phyloP scores from a whole-genome alignment of 371 early-diverging fungal species.

The Mucor irregularis region DNA sequence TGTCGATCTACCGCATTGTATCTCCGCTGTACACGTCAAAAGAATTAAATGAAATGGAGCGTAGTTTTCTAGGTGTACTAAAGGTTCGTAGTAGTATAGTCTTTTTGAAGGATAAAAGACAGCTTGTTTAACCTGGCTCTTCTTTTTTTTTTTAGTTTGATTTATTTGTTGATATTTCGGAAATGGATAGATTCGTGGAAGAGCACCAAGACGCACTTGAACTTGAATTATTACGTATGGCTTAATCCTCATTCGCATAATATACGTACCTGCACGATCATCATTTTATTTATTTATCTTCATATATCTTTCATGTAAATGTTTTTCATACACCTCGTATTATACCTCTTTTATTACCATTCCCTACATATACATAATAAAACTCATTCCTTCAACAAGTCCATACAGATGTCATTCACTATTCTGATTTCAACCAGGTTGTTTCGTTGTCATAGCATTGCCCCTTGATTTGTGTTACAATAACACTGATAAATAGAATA shows the following conservation, averaged over 20 bases:
- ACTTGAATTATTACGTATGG: constrained; percentile 19
- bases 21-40: constrained; percentile 53
- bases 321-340: too few species aligned
- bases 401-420: too few species aligned
- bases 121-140: background rate
- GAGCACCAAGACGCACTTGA: constrained; percentile 28
- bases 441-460: too few species aligned
- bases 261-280: background rate
- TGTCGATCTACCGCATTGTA: constrained; percentile 32
- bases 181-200: constrained; percentile 28
- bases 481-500: background rate
- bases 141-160: constrained; percentile 18
- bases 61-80: constrained; percentile 40
- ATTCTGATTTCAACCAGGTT: too few species aligned
- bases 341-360: too few species aligned
- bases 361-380: too few species aligned
- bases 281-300: too few species aligned
- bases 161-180: constrained; percentile 23
- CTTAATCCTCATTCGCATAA: constrained; percentile 4
- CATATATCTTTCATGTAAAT: too few species aligned
- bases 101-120: background rate
- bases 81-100: constrained; percentile 18
- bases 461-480: too few species aligned
- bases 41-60: constrained; percentile 61
- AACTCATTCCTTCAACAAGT: too few species aligned